Base-by-base conservation (phyloP, 176 grass and related monocot genomes). In the Triticum urartu region DNA sequence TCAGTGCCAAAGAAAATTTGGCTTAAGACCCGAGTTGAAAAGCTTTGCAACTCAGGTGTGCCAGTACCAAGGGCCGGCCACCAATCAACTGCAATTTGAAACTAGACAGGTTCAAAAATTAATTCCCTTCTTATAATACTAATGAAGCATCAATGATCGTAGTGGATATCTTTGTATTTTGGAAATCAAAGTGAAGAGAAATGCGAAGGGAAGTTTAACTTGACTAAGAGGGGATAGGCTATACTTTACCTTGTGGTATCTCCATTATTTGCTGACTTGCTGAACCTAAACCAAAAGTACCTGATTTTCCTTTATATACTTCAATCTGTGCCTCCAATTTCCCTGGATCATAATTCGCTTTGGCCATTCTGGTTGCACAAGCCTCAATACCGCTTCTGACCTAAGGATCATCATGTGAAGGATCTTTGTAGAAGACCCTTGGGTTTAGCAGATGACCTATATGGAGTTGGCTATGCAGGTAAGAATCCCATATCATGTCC, bases 401-500 rank as follows among this genome's bases (percentile, higher is more conserved):
- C 83, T 98, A 90, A 80, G 75, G 61, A 79, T 95, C 93, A 40
- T 76, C 14, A 73, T 64, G 43, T 78, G 77, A 92, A 34, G 84
- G 47, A 6, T 58, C 72, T 13, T 77, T 67, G 62, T 91, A 98
- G 77, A 90, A 98, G 11, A 94, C 80, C 54, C 70, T 60, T 26
- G 96, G 91, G 67, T 98, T 98, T 25, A 98, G 81, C 79, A 72
- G 58, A 80, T 95, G 92, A 68, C 84, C 91, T 30, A 86, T 89
- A 86, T 98, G 95, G 64, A 95, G 58, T 30, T 17, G 85, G 75
- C 83, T 92, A 36, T 98, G 91, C 68, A 98, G 79, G 86, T 89
- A 89, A 67, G 86, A 30, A 33, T 95, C 88, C 93, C 96, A 98
- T 54, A 95, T 87, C 34, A 68, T 50, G 52, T 98, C 93, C 81